These are phyloP conservation scores for Aspergillus leporis DNA, from an alignment of 495 filamentous ascomycete genomes.

Conservation along the genomic window DNA sequence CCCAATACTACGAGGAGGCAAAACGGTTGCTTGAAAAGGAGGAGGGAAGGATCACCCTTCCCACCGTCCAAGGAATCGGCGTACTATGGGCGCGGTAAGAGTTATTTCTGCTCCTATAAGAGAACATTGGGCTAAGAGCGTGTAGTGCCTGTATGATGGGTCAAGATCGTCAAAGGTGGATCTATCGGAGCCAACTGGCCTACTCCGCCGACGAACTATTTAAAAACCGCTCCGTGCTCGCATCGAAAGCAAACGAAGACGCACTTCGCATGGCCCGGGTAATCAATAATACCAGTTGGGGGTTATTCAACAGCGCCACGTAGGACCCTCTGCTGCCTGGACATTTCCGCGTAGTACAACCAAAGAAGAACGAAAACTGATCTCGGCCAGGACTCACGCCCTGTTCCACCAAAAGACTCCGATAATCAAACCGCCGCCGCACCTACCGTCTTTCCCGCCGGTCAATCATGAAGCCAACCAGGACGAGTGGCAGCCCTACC, in stretches of 20 bases:
- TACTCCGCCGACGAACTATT: constrained; percentile 25
- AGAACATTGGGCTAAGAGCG: background rate
- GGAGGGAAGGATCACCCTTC: constrained; percentile 27
- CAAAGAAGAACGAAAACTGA: constrained; percentile 10
- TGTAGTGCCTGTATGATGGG: constrained; percentile 33
- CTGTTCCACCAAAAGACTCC: constrained; percentile 26
- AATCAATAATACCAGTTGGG: constrained; percentile 31
- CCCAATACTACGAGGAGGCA: constrained; percentile 31
- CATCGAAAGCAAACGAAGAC: constrained; percentile 20
- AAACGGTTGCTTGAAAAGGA: constrained; percentile 31
- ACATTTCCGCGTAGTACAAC: background rate
- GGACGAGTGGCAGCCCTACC: constrained; percentile 33
- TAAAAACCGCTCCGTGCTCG: constrained; percentile 11
- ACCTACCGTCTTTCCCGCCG: constrained; percentile 11
- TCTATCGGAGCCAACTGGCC: constrained; percentile 29
- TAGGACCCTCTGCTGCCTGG: constrained; percentile 16
- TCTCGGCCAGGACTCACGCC: constrained; percentile 24
- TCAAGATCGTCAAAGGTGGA: constrained; percentile 34
- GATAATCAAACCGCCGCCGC: constrained; percentile 16
- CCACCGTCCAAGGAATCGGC: constrained; percentile 29
- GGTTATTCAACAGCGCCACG: constrained; percentile 36
- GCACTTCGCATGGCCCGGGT: constrained; percentile 12
- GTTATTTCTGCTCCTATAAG: background rate
- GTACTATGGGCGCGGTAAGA: constrained; percentile 30
- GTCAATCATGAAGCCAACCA: constrained; percentile 16